Evolutionary conservation across 495 filamentous ascomycete genomes (phyloP).

Genomic region (Neurospora hispaniola): DNA sequence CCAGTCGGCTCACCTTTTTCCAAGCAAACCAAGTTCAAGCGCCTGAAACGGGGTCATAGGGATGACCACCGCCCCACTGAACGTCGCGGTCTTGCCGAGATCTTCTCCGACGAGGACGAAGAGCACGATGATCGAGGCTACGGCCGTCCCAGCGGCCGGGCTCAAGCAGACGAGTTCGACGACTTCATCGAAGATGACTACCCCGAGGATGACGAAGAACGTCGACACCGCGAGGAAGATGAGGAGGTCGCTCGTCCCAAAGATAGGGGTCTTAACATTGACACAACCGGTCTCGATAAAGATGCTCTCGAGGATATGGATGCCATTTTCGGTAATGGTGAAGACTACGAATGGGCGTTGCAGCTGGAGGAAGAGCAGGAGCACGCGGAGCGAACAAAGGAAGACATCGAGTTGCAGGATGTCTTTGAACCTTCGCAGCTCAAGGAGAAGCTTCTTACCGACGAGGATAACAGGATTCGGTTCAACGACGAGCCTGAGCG

Average conservation of each 20-base stretch:
- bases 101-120: conserved; percentile 95
- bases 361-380: conserved; percentile 75
- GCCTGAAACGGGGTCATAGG: conserved; percentile 84
- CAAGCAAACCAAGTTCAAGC: conserved; percentile 76
- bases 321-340: conserved; percentile 86
- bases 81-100: conserved; percentile 68
- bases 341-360: conserved; percentile 89
- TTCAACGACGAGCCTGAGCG: conserved; percentile 81
- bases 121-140: conserved; percentile 51
- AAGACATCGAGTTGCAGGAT: conserved; percentile 81
- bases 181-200: conserved; percentile 97
- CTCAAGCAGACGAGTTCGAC: conserved; percentile 75
- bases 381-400: conserved; percentile 53
- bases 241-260: conserved; percentile 69
- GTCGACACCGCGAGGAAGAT: conserved; percentile 69
- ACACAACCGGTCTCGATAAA: conserved; percentile 71
- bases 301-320: conserved; percentile 91
- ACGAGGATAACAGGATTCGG: conserved; percentile 86
- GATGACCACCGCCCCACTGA: conserved; percentile 50
- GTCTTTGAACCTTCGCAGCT: conserved; percentile 96
- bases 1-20: neutral
- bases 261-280: conserved; percentile 53
- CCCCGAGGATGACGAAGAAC: conserved; percentile 74
- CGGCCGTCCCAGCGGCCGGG: conserved; percentile 38
- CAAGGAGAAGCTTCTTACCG: conserved; percentile 84